Conservation (phyloP, 2,329 filamentous ascomycete species). For the Phialophora tarda region DNA sequence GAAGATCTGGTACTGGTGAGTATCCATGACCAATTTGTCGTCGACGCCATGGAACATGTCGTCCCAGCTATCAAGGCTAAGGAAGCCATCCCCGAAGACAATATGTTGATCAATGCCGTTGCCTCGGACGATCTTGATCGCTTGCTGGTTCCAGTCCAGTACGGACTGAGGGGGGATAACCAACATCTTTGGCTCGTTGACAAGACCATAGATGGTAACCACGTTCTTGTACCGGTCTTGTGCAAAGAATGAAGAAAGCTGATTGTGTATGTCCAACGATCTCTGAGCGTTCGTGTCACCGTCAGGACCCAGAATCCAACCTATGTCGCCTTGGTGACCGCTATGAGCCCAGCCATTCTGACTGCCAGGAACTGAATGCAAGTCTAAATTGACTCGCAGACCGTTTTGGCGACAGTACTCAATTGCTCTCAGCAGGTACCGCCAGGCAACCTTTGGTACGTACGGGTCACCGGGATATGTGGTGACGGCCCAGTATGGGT, state of each 20-base stretch:
- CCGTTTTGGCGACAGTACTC: constrained; percentile 94
- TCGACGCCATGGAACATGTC: constrained; percentile 74
- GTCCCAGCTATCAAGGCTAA: constrained; percentile 89
- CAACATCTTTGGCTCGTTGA: constrained; percentile 92
- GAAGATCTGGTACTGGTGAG: constrained; percentile 98
- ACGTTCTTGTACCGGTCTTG: constrained; percentile 92
- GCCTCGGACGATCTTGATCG: constrained; percentile 71
- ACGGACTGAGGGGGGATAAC: constrained; percentile 68
- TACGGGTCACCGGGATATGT: constrained; percentile 88
- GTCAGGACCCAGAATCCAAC: constrained; percentile 90
- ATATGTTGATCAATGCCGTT: constrained; percentile 77
- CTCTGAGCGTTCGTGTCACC: constrained; percentile 78
- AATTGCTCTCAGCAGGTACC: constrained; percentile 88
- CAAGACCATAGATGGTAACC: constrained; percentile 88
- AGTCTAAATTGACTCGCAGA: constrained; percentile 86
- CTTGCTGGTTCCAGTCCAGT: constrained; percentile 77
- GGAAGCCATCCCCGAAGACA: constrained; percentile 93
- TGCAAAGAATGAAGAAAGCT: constrained; percentile 88
- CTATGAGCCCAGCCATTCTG: constrained; percentile 99
- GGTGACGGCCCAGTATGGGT: constrained; percentile 90
- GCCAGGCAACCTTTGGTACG: constrained; percentile 83
- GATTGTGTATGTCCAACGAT: constrained; percentile 84
- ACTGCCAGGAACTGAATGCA: constrained; percentile 88
- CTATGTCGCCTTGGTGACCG: constrained; percentile 77
- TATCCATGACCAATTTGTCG: constrained; percentile 80